These are phyloP conservation scores for Sophora flavescens DNA, from an alignment of 306 rosid species.

Conservation along the genomic window DNA sequence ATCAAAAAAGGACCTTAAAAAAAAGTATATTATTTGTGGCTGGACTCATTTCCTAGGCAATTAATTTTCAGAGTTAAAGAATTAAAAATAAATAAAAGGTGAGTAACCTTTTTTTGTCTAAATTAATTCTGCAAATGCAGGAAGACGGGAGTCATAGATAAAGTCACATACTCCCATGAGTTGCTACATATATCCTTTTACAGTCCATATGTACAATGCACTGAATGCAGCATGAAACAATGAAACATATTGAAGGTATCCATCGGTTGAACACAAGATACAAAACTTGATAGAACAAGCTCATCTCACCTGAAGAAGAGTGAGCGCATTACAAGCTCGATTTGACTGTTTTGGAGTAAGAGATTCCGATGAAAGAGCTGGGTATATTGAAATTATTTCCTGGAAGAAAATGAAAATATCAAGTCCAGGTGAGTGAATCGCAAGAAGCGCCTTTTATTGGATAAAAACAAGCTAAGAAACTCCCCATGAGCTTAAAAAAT, in stretches of 20 bases:
- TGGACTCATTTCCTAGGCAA: slow-evolving; percentile 2
- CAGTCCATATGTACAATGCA: background rate
- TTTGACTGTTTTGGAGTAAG: slow-evolving; percentile 79
- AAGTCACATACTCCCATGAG: background rate
- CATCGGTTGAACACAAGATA: background rate
- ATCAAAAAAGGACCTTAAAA: background rate
- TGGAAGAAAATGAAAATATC: slow-evolving; percentile 41
- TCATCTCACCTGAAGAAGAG: slow-evolving; percentile 82
- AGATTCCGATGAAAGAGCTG: slow-evolving; percentile 75
- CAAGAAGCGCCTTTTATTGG: background rate
- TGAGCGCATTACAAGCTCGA: slow-evolving; percentile 92
- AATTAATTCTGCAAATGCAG: background rate
- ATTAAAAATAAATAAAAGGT: background rate
- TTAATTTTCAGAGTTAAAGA: slow-evolving; percentile 9
- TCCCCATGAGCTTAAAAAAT: background rate
- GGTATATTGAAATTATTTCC: slow-evolving; percentile 87
- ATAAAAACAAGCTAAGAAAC: background rate
- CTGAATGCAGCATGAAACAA: background rate
- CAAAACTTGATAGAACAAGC: background rate
- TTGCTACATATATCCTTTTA: background rate
- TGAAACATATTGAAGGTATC: slow-evolving; percentile 3
- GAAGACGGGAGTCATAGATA: background rate
- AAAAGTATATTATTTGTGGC: background rate
- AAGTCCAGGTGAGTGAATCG: background rate
- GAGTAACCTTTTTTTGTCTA: background rate